A percentile compares a stretch with the other conserved stretches of the same genome.
phyloP scores from a whole-genome alignment of 148 eudicot species.

The Persicaria maculosa region DNA sequence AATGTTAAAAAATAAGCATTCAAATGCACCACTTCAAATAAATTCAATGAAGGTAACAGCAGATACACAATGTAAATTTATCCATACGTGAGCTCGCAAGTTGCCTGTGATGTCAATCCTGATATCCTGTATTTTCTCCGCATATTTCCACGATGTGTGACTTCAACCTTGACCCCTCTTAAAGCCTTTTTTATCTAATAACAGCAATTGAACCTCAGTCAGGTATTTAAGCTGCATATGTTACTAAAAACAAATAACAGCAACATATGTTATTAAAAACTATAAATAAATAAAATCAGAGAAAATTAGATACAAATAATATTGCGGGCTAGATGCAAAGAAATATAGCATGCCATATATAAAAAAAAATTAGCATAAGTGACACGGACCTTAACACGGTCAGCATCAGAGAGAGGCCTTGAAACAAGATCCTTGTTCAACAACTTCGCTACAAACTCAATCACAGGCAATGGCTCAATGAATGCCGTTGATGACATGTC shows the following conservation, averaged over 20 bases:
- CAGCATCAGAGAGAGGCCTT: constrained; percentile 72
- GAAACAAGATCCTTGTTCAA: constrained; percentile 46
- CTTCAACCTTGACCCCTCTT: constrained; percentile 75
- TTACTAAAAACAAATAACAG: background rate
- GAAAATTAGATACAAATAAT: background rate
- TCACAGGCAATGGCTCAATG: constrained; percentile 64
- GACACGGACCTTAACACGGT: constrained; percentile 52
- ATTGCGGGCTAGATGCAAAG: background rate
- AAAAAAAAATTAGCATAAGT: background rate
- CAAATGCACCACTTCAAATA: background rate
- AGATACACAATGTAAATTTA: background rate
- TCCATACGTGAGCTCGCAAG: constrained; percentile 64
- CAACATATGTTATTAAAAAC: background rate
- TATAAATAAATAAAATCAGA: background rate
- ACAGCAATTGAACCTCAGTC: constrained; percentile 5
- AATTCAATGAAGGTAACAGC: background rate
- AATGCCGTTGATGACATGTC: constrained; percentile 89
- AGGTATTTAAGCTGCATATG: background rate
- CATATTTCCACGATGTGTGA: constrained; percentile 66
- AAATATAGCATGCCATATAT: background rate
- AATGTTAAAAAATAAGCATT: background rate
- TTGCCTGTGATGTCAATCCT: constrained; percentile 73
- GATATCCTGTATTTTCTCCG: constrained; percentile 67
- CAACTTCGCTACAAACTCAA: constrained; percentile 59
- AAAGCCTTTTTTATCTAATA: constrained; percentile 67